Conservation (phyloP, 371 early-diverging fungal species). For the Batkoa obscura region DNA sequence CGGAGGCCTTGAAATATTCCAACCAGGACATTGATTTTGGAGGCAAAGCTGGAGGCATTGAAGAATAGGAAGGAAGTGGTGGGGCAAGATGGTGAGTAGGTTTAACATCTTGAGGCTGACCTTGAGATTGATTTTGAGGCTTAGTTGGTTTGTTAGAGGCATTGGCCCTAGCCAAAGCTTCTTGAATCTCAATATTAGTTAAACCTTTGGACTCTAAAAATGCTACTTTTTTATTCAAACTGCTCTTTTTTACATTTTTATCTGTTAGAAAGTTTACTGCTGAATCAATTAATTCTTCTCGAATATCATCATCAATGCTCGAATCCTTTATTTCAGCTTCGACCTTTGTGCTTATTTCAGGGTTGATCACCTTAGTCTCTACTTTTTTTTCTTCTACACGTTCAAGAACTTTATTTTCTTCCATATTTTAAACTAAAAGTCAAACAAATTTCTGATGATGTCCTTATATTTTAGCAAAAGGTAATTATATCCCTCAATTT, state of each 20-base stretch:
- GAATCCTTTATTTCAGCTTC: no score
- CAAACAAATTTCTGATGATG: no score
- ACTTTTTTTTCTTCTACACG: no score
- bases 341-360: no score
- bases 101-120: slow-evolving; percentile 1
- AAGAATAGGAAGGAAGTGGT: slow-evolving; percentile 33
- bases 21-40: slow-evolving; percentile 66
- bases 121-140: slow-evolving; percentile 24
- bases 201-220: slow-evolving; percentile 92
- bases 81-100: neutral
- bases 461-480: no score
- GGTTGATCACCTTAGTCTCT: no score
- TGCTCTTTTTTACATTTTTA: slow-evolving; percentile 73
- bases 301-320: neutral
- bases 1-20: slow-evolving; percentile 77
- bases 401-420: no score
- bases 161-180: slow-evolving; percentile 35
- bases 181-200: slow-evolving; percentile 78
- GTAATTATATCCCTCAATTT: no score
- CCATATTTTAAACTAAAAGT: no score
- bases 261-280: slow-evolving; percentile 86
- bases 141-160: no score
- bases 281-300: slow-evolving; percentile 62
- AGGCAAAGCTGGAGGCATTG: slow-evolving; percentile 8
- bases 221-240: slow-evolving; percentile 74